Conservation (phyloP, 1,284 basidiomycete genomes). For the Rhodotorula glutinis region DNA sequence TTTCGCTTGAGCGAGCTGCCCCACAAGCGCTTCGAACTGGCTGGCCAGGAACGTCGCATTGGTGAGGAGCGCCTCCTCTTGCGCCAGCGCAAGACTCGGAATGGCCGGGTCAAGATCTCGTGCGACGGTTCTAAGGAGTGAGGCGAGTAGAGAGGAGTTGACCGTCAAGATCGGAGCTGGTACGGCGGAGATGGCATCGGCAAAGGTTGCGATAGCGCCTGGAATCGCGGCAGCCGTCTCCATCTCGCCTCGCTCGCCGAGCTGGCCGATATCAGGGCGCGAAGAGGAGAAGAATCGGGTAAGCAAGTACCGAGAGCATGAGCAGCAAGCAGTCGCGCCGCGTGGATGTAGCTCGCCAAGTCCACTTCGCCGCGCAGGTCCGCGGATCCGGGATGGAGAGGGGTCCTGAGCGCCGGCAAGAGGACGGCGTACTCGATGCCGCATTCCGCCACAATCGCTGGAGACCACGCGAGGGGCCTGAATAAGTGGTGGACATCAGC, state of each 20-base stretch:
- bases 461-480: no score
- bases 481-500: no score
- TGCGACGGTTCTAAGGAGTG: background rate
- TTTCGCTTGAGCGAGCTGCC: background rate
- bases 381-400: no score
- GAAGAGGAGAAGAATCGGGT: no score
- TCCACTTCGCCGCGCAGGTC: no score
- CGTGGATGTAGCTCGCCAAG: no score
- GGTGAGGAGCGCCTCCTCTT: constrained; percentile 5
- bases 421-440: no score
- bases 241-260: background rate
- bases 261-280: no score
- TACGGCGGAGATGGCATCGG: background rate
- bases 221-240: constrained; percentile 5
- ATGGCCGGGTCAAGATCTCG: background rate
- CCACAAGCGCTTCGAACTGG: background rate
- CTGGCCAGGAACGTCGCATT: constrained; percentile 6
- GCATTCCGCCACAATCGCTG: no score
- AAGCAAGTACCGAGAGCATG: no score
- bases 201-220: background rate
- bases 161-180: background rate
- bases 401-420: no score
- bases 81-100: background rate
- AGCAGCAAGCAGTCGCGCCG: no score
- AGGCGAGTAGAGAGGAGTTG: background rate